These are phyloP conservation scores for Fragilaria crotonensis DNA, from an alignment of 108 stramenopile species.

Conservation along the genomic window DNA sequence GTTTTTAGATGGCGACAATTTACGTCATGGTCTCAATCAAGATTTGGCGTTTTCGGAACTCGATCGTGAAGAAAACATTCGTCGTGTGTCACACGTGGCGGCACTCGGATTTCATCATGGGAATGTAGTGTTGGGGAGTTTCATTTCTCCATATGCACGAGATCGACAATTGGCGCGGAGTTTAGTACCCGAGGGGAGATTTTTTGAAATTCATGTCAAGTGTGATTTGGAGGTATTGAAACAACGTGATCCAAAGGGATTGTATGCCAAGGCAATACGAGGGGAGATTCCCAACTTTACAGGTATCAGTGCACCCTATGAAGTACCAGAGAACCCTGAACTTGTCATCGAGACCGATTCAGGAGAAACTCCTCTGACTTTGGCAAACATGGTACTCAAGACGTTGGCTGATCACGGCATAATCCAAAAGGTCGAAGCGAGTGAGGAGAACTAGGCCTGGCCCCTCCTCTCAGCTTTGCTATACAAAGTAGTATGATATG, in stretches of 20 bases:
- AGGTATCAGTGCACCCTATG: conserved; percentile 87
- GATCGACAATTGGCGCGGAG: conserved; percentile 56
- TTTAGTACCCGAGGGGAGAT: conserved; percentile 22
- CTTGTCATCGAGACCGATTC: conserved; percentile 43
- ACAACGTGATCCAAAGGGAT: conserved; percentile 81
- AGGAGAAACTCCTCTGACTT: no score
- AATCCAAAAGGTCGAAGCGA: no score
- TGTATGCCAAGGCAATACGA: conserved; percentile 73
- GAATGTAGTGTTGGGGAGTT: conserved; percentile 81
- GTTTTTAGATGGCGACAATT: conserved; percentile 79
- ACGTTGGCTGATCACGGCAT: no score
- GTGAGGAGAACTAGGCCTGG: no score
- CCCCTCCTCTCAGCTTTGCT: no score
- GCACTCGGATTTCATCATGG: conserved; percentile 85
- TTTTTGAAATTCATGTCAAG: conserved; percentile 80
- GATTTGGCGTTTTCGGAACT: conserved; percentile 74
- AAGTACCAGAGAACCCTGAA: conserved; percentile 70
- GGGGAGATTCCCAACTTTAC: conserved; percentile 90
- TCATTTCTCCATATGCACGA: conserved; percentile 79
- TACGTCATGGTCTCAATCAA: conserved; percentile 77
- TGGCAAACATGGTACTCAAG: no score
- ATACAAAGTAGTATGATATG: no score
- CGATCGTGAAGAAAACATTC: conserved; percentile 86
- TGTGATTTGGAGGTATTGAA: conserved; percentile 73
- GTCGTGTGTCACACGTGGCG: conserved; percentile 85